Evolutionary conservation across 2,329 filamentous ascomycete species (phyloP), one percentile per base, ranked within the genome.

Genomic region (Nothomitra cinnamomea): DNA sequence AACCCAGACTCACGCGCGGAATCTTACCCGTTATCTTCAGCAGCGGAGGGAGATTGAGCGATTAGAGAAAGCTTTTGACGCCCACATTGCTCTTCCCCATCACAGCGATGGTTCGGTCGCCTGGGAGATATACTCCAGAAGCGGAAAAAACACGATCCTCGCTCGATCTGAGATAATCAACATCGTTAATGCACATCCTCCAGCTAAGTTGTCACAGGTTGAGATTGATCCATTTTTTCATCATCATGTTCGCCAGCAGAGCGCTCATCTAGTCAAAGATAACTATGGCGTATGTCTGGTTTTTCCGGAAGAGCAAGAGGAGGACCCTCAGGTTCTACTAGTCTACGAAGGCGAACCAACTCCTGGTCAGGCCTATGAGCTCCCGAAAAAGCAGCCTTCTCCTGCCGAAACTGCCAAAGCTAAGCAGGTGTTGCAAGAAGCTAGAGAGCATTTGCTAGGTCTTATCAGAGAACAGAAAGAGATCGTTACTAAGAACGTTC

Each of bases 41-140:
- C 80, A 92, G 62, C 83, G 86, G 47, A 78, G 81, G 60, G 85
- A 90, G 60, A 83, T 96, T 61, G 79, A 86, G 60, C 80, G 87
- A 52, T 75, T 98, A 13, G 88, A 95, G 71, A 79, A 77, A 56
- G 70, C 78, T 49, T 86, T 95, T 67, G 78, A 85, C 62, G 83
- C 88, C n/a, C 85, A 87, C 65, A 94, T 96, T 65, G 85, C 90
- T 61, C 82, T 88, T 1, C 86, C 87, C 0, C 77, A 76, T 58
- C 76, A 78, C 2, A 73, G 77, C 51, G 80, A 86, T 45, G 82
- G 82, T 36, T 80, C 80, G 10, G 78, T 85, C 45, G 82, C 82
- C 0, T 95, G 89, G 87, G 83, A 95, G 65, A 77, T 96, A 53
- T 95, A 89, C 68, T 86, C 87, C 5, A 78, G 84, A 38, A 85